Base-by-base conservation (phyloP, 2,329 filamentous ascomycete species). In the Aspergillus pseudoterreus region DNA sequence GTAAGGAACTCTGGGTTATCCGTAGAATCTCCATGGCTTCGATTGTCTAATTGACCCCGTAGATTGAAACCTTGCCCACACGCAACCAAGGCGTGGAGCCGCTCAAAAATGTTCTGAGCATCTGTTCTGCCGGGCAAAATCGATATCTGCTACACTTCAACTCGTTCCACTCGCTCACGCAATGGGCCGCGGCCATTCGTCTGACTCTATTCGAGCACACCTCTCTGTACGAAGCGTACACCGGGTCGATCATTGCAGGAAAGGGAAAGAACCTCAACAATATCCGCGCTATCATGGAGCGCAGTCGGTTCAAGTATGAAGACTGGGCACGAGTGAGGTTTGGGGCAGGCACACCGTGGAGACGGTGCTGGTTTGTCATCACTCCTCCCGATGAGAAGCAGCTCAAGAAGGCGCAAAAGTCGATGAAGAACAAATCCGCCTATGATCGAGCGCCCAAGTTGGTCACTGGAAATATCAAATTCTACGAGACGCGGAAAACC, bases 321-420 rank as follows among this genome's bases (percentile, higher is more conserved):
- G 91, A 95, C 65, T 99, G 94, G 94, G 91, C 92, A 15, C 82
- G 94, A 56, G 94, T 99, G 47, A 82, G 94, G 53, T 99, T 99
- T 63, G 94, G 94, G 38, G 92, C 94, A 30, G 94, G 94, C 43
- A 95, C 94, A 9, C 92, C 92, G 0, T 99, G 94, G 94, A 85
- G 88, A 66, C 86, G 92, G 36, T 99, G 92, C 71, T 99, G 92
- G 92, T 96, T 92, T 70, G 92, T 97, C 49, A 88, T 97, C 52
- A 83, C 84, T 6, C 94, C 92, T 2, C 92, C 94, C 0, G 89
- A 95, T 64, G 92, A 97, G 74, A 99, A 97, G 75, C 90, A 95
- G 62, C 85, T 85, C 58, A 83, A 86, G 59, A 96, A 90, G 68
- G 76, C 86, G 49, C 88, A 92, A 66, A 97, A 96, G 70, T 82